Evolutionary conservation across 192 early-diverging fungal genomes (phyloP).

Genomic region (Coemansia pectinata): DNA sequence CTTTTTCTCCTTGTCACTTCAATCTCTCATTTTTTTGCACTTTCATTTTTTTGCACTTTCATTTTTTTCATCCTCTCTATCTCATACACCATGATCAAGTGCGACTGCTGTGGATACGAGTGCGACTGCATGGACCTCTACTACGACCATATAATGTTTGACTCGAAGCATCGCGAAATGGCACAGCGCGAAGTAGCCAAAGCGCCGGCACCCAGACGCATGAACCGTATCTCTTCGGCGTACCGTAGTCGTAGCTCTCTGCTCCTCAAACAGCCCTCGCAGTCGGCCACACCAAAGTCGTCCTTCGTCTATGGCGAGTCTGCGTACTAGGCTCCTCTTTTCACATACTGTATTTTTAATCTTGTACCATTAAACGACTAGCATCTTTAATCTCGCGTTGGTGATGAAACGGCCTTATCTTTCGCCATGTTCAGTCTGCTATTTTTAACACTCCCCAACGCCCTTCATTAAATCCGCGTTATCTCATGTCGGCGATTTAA

Average conservation of each 20-base stretch:
- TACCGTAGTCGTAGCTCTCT: slow-evolving; percentile 30
- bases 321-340: slow-evolving; percentile 1
- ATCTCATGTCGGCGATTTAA: not conserved
- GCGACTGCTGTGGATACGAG: slow-evolving; percentile 50
- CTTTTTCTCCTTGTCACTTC: no score
- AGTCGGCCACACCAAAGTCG: slow-evolving; percentile 10
- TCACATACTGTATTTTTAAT: not conserved
- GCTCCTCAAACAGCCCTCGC: slow-evolving; percentile 15
- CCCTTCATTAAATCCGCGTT: not conserved
- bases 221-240: slow-evolving; percentile 9
- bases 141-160: slow-evolving; percentile 57
- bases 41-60: not conserved
- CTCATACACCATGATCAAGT: slow-evolving; percentile 36
- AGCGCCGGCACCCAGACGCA: slow-evolving; percentile 6
- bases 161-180: slow-evolving; percentile 41
- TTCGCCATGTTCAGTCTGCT: not conserved
- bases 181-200: slow-evolving; percentile 22
- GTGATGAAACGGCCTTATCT: not conserved
- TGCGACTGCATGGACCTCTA: slow-evolving; percentile 55
- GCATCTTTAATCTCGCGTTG: not conserved
- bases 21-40: not conserved
- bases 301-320: slow-evolving; percentile 18
- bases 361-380: slow-evolving; percentile 4
- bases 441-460: not conserved
- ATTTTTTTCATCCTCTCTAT: slow-evolving; percentile 6